Evolutionary conservation across 163 green algal genomes (phyloP), one percentile per base, ranked within the genome.

Genomic region (Dunaliella salina): DNA sequence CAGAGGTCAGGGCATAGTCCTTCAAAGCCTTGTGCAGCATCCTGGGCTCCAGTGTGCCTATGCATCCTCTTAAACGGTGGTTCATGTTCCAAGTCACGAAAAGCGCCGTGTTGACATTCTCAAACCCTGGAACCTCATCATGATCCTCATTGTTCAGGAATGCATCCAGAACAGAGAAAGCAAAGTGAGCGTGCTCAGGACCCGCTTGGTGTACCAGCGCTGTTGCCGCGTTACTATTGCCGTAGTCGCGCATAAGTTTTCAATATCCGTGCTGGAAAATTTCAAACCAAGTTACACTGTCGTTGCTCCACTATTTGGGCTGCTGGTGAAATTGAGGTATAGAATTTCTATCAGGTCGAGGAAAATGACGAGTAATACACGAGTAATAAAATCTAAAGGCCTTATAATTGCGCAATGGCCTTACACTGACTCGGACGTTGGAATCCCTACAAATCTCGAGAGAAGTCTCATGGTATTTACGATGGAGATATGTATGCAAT

Each of bases 21-120:
- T 87, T 87, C 25, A 98, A 87, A 8, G 93, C 94, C 0, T 69
- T 87, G 78, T 93, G 88, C 34, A 98, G 86, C 26, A 85, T 86
- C 24, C 92, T 85, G 0, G 95, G 89, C 85, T 97, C 93, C 32
- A 98, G 88, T 0, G 94, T 97, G 24, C 95, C 95, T 34, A 98
- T 98, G 87, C 95, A 98, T 40, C 95, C 95, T 86, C 69, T 83
- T 59, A 82, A 45, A 30, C n/a, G 20, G 11, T 67, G 67, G 8
- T 34, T 57, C 75, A 95, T 97, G 85, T 96, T 96, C 95, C 95
- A 98, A 0, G 95, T 97, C 24, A 98, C 95, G 86, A 98, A 98
- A 22, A 98, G 81, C 0, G 95, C 93, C 80, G 94, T 96, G 92
- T 80, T 46, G 12, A 72, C 82, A 33, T 80, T 57, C 26, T 40